Conservation (phyloP, 2,329 filamentous ascomycete species). For the Alternaria viburni region DNA sequence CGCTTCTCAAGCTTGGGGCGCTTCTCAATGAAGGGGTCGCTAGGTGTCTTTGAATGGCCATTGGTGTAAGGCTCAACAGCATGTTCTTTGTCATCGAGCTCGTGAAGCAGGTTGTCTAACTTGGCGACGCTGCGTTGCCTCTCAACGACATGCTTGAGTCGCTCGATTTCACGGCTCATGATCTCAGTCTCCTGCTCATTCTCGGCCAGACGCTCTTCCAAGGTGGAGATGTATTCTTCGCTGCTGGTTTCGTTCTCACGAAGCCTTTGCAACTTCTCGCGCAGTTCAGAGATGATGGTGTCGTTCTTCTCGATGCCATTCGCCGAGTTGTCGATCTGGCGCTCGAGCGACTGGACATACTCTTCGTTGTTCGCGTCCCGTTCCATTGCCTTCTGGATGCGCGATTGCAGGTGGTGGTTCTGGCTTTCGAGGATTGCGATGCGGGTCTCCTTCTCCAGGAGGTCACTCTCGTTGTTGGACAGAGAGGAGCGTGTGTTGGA, state of each 20-base stretch:
- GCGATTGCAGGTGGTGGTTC: constrained; percentile 84
- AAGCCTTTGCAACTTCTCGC: constrained; percentile 86
- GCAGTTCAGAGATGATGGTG: constrained; percentile 81
- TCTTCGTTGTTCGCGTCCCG: constrained; percentile 90
- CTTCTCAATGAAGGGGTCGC: constrained; percentile 43
- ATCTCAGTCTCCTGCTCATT: constrained; percentile 94
- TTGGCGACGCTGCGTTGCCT: constrained; percentile 94
- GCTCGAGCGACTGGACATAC: constrained; percentile 90
- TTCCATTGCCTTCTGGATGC: constrained; percentile 91
- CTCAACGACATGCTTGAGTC: constrained; percentile 92
- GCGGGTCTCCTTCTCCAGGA: constrained; percentile 92
- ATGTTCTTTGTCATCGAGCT: constrained; percentile 70
- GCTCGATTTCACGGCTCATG: constrained; percentile 95
- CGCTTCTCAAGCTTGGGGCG: constrained; percentile 31
- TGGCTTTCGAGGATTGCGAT: constrained; percentile 93
- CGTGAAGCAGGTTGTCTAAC: constrained; percentile 88
- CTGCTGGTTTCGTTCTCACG: constrained; percentile 88
- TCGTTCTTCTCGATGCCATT: constrained; percentile 93
- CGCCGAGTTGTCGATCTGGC: constrained; percentile 86
- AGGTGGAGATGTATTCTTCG: constrained; percentile 95
- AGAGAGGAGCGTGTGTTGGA: constrained; percentile 85
- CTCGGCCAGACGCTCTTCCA: constrained; percentile 94
- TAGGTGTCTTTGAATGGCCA: constrained; percentile 42
- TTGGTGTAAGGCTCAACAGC: constrained; percentile 41
- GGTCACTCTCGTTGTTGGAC: constrained; percentile 80